Percentiles rank a stretch among this genome's conserved stretches.
Evolutionary conservation across 2,329 filamentous ascomycete genomes (phyloP).

Genomic region (Diaporthe batatas): DNA sequence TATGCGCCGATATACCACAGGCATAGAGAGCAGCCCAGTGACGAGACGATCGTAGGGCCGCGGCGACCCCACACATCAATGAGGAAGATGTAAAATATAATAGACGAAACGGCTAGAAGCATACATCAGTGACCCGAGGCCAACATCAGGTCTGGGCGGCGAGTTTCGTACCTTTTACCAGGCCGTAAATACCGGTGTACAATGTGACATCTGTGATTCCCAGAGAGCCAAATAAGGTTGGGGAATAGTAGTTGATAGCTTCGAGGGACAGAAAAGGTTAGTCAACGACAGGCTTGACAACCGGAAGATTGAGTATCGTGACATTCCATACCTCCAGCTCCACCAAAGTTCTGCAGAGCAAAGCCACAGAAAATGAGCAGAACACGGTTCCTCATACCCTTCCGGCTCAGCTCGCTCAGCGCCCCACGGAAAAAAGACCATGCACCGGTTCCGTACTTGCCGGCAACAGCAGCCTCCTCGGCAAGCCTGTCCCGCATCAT

Average conservation of each 20-base stretch:
- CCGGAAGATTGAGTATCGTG: neutral
- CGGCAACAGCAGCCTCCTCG: slow-evolving; percentile 52
- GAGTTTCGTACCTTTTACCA: slow-evolving; percentile 51
- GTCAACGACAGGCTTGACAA: neutral
- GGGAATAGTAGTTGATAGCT: slow-evolving; percentile 60
- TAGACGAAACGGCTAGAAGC: slow-evolving; percentile 51
- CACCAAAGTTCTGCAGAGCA: slow-evolving; percentile 54
- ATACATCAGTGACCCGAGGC: neutral
- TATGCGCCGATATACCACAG: slow-evolving; percentile 67
- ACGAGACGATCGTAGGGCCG: slow-evolving; percentile 60
- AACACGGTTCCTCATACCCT: slow-evolving; percentile 58
- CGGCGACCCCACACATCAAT: slow-evolving; percentile 58
- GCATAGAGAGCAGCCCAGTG: slow-evolving; percentile 60
- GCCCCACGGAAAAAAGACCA: slow-evolving; percentile 46
- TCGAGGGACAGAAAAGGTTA: neutral
- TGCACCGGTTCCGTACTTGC: slow-evolving; percentile 53
- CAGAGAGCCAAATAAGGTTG: slow-evolving; percentile 57
- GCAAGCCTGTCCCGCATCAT: slow-evolving; percentile 57
- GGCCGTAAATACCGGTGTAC: slow-evolving; percentile 65
- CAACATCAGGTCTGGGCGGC: neutral
- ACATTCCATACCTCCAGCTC: slow-evolving; percentile 48
- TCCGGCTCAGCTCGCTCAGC: slow-evolving; percentile 52
- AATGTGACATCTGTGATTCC: slow-evolving; percentile 60
- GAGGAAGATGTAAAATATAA: slow-evolving; percentile 57
- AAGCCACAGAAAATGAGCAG: slow-evolving; percentile 55